Evolutionary conservation across 2,329 filamentous ascomycete genomes (phyloP), one percentile per base, ranked within the genome.

Genomic region (Grosmannia penicillata): DNA sequence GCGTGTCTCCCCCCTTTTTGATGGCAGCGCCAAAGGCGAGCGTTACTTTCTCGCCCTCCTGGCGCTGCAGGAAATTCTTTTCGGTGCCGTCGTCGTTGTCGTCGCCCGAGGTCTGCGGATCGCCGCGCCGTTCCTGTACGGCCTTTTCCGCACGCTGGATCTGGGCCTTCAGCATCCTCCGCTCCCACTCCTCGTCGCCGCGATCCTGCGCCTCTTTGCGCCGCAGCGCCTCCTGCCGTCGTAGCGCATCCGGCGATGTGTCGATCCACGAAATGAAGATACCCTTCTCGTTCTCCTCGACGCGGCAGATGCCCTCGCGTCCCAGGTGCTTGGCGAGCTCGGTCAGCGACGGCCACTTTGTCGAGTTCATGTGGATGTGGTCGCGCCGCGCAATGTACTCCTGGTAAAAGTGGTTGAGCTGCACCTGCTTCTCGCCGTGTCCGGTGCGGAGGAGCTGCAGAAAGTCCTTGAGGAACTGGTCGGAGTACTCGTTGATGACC

Each of bases 331-430:
- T 93, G 13, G 82, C 84, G 53, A 94, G 93, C 50, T 96, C 86
- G 3, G 86, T 89, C 49, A 98, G 61, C 38, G 75, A 83, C 4
- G 78, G 73, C 86, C 86, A 96, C 51, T 80, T 79, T 0, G 91
- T 96, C 8, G 85, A 69, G 57, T 95, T 95, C 82, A 96, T 86
- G 55, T 96, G 91, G 8, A 91, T 65, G 54, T 96, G 89, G 51
- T 85, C 71, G 56, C 45, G 43, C 48, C 89, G 80, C 14, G 75
- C 70, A 48, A 96, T 95, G 51, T 93, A 91, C 53, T 87, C 79
- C 55, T 96, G 85, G 59, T 98, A 98, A 56, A 96, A 96, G 44
- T 83, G 78, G 53, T 98, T 98, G 37, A 87, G 74, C 25, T 87
- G 72, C 2, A 96, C 77, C 50, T 76, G 72, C 58, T 98, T 98